Evolutionary conservation across 2,329 filamentous ascomycete species (phyloP).

Genomic region (Phialemoniopsis sp.): DNA sequence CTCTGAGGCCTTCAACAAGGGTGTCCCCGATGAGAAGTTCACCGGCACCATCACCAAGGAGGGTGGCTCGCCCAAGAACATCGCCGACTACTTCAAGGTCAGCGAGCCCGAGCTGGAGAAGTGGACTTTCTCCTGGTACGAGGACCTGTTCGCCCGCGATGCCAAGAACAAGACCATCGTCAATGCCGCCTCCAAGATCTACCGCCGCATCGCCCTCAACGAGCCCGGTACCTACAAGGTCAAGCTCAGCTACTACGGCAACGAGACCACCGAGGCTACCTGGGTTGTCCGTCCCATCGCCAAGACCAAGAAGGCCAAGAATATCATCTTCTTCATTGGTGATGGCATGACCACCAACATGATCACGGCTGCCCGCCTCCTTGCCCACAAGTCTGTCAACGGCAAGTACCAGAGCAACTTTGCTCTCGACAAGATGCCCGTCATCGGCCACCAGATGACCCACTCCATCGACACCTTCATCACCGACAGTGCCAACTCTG

Average conservation of each 20-base stretch:
- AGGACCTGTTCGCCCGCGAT: conserved; percentile 77
- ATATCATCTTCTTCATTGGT: conserved; percentile 81
- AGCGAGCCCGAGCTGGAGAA: conserved; percentile 69
- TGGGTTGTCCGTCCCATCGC: conserved; percentile 73
- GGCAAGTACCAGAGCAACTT: conserved; percentile 76
- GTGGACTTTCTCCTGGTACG: conserved; percentile 83
- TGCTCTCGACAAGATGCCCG: conserved; percentile 77
- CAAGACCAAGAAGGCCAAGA: conserved; percentile 72
- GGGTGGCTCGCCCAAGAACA: conserved; percentile 43
- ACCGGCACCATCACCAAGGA: conserved; percentile 69
- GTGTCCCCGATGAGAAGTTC: conserved; percentile 70
- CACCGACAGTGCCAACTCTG: conserved; percentile 82
- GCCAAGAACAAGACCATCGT: conserved; percentile 66
- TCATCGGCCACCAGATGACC: conserved; percentile 86
- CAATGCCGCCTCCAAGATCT: conserved; percentile 76
- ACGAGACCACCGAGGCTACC: conserved; percentile 65
- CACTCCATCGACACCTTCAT: conserved; percentile 83
- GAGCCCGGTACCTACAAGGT: conserved; percentile 78
- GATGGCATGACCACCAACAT: conserved; percentile 72
- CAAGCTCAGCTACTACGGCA: conserved; percentile 70
- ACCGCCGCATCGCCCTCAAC: conserved; percentile 70
- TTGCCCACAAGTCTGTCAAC: conserved; percentile 79
- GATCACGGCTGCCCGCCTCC: conserved; percentile 75
- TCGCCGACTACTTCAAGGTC: conserved; percentile 65
- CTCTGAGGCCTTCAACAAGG: conserved; percentile 68